Base-by-base conservation (phyloP, 371 early-diverging fungal genomes). In the Mortierella sp. region DNA sequence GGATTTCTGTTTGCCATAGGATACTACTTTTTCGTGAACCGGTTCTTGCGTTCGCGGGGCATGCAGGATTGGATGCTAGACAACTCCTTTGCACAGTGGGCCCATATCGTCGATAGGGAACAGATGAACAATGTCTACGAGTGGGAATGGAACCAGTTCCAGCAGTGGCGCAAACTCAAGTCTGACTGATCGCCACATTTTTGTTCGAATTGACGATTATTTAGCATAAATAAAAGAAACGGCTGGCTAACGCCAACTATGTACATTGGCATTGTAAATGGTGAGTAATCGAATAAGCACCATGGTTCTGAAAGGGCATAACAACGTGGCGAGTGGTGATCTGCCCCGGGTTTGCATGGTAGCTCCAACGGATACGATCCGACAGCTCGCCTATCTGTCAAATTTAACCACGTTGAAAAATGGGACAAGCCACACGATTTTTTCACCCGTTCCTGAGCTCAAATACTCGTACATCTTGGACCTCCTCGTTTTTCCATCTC, bases 61-160 rank as follows among this genome's bases (percentile, higher is more conserved):
- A 47, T 83, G 24, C 73, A 90, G 11, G 86, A 90, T 14, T 64
- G 70, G 55, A 78, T 91, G n/a, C 63, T 94, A 68, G 85, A 88
- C 40, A 79, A 85, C 2, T 61, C 85, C 0, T 70, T 70, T 68
- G 81, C 45, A n/a, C 70, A 65, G 6, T 44, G 92, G 29, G 86
- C 88, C 10, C 87, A 90, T 65, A 64, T 95, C 13, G 86, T 91
- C 24, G 95, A 95, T 68, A 87, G 90, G 79, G 85, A 89, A 11
- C 58, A 71, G 8, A 84, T 94, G n/a, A 86, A 88, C n/a, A 87
- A 92, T 78, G 86, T 92, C 14, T 86, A 89, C 40, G 85, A 75
- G 48, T 91, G 87, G 87, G 93, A 94, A 67, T 92, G 92, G 74
- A 79, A 89, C 41, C 87, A 86, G 64, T 91, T 89, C 86, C 78